Percentiles rank a stretch among this genome's conserved stretches.
These are phyloP conservation scores for Debaryomyces udenii DNA, from an alignment of 1,139 yeast genomes.

Conservation along the genomic window DNA sequence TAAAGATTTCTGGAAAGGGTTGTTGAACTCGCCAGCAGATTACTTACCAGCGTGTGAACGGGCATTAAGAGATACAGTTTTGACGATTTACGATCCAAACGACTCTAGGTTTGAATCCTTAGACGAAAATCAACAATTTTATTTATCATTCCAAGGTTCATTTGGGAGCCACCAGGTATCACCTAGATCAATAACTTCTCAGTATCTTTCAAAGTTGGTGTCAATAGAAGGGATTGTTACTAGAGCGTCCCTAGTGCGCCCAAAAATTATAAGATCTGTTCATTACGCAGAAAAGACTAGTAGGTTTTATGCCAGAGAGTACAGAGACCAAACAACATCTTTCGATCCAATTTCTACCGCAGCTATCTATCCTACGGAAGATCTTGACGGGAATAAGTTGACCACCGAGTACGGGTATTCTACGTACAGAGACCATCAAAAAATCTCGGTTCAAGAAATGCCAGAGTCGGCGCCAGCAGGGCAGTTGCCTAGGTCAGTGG, in stretches of 20 bases:
- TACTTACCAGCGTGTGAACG: conserved; percentile 87
- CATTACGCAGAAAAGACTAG: conserved; percentile 89
- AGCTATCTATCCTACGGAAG: conserved; percentile 92
- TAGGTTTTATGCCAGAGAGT: conserved; percentile 86
- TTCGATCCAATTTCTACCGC: conserved; percentile 84
- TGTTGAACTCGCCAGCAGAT: conserved; percentile 78
- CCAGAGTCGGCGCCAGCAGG: conserved; percentile 99
- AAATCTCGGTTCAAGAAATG: conserved; percentile 93
- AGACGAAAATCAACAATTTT: conserved; percentile 67
- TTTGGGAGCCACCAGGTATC: conserved; percentile 88
- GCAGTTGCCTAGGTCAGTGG: conserved; percentile 91
- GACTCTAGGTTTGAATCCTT: conserved; percentile 53
- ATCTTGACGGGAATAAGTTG: conserved; percentile 84
- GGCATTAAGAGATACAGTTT: conserved; percentile 81
- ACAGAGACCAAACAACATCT: conserved; percentile 90
- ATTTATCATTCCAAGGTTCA: conserved; percentile 85
- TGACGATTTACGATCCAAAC: conserved; percentile 63
- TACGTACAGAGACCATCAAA: conserved; percentile 93
- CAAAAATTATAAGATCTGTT: conserved; percentile 88
- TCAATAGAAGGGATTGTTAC: conserved; percentile 96
- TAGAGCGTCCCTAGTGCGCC: conserved; percentile 88
- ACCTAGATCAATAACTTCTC: conserved; percentile 84
- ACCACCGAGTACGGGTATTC: conserved; percentile 92
- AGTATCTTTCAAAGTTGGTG: conserved; percentile 76
- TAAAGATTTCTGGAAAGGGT: conserved; percentile 75